Evolutionary conservation across 805 yeast genomes (phyloP).

Genomic region (Candida verbasci): DNA sequence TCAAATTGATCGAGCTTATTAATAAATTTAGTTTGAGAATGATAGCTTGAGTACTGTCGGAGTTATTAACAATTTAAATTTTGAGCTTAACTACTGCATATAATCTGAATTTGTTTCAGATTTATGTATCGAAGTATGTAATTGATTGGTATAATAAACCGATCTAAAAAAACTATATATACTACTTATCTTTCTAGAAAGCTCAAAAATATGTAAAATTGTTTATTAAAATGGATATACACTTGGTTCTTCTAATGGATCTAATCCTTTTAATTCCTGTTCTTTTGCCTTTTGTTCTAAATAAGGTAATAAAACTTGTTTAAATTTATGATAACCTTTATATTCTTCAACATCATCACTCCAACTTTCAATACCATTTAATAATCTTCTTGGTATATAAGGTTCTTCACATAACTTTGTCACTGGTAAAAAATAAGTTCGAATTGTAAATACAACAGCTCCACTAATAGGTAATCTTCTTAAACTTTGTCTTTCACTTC

Average conservation of each 20-base stretch:
- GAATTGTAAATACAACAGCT: conserved; percentile 53
- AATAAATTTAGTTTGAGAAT: too few relatives aligned
- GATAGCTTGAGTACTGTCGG: too few relatives aligned
- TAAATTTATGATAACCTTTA: conserved; percentile 53
- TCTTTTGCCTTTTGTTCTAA: conserved; percentile 43
- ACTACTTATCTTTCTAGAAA: too few relatives aligned
- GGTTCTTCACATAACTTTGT: conserved; percentile 55
- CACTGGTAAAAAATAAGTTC: conserved; percentile 60
- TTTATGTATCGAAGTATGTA: too few relatives aligned
- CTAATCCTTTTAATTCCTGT: conserved; percentile 43
- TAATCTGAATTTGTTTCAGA: too few relatives aligned
- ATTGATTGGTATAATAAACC: too few relatives aligned
- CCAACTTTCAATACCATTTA: conserved; percentile 60
- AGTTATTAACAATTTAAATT: too few relatives aligned
- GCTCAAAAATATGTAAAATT: too few relatives aligned
- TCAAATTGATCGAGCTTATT: too few relatives aligned
- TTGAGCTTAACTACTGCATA: too few relatives aligned
- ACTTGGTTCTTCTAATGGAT: conserved; percentile 34
- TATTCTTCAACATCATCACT: conserved; percentile 54
- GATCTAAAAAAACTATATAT: too few relatives aligned
- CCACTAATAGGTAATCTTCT: conserved; percentile 59
- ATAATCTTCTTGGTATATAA: conserved; percentile 54
- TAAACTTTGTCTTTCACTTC: conserved; percentile 63
- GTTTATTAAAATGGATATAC: conserved; percentile 38
- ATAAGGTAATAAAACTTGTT: conserved; percentile 53